A percentile compares a stretch with the other conserved stretches of the same genome.
These are phyloP conservation scores for Scheffersomyces ergatensis DNA, from an alignment of 805 yeast species.

Conservation along the genomic window DNA sequence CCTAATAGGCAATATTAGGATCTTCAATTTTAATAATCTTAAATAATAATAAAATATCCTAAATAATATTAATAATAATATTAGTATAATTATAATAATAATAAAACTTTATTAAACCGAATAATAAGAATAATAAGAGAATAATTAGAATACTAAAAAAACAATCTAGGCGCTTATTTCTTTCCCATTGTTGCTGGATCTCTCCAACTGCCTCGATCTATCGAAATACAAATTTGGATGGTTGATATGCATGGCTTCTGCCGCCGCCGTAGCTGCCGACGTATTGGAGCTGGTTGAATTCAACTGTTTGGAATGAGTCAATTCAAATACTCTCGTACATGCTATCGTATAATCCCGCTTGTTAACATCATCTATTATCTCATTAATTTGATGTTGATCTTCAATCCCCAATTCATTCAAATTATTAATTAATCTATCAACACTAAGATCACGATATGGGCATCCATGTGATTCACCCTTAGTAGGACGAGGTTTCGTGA, in stretches of 20 bases:
- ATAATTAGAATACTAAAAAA: no score
- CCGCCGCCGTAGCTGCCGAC: constrained; percentile 7
- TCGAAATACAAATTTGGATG: constrained; percentile 91
- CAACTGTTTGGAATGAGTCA: constrained; percentile 51
- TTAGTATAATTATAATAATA: no score
- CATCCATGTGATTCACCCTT: constrained; percentile 84
- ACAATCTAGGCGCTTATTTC: neutral
- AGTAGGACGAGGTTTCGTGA: constrained; percentile 67
- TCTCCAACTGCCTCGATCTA: constrained; percentile 60
- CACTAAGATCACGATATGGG: constrained; percentile 76
- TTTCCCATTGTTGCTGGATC: constrained; percentile 5
- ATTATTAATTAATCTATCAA: constrained; percentile 58
- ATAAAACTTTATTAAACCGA: no score
- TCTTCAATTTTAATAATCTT: no score
- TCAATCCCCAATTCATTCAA: constrained; percentile 64
- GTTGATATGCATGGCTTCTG: constrained; percentile 60
- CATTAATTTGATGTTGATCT: constrained; percentile 54
- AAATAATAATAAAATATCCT: no score
- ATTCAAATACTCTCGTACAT: constrained; percentile 85
- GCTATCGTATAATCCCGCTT: constrained; percentile 78
- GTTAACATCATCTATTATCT: constrained; percentile 65
- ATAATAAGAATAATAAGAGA: neutral
- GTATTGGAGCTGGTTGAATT: no score
- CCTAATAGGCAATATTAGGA: no score
- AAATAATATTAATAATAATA: no score